phyloP scores from a whole-genome alignment of 495 filamentous ascomycete genomes.

The Saxophila tyrrhenica region DNA sequence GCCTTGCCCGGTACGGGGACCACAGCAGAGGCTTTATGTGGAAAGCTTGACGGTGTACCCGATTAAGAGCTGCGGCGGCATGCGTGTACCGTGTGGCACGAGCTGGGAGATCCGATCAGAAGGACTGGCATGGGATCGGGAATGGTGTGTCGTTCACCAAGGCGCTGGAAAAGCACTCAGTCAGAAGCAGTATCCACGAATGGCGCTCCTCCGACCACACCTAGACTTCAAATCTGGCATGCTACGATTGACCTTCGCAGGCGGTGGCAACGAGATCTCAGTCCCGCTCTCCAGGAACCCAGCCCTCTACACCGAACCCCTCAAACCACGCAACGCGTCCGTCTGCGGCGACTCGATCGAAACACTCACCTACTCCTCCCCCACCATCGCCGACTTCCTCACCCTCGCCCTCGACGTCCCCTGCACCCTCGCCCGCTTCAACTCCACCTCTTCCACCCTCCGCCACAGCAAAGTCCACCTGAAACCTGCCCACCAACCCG shows the following conservation, averaged over 20 bases:
- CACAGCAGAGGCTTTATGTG: conserved; percentile 20
- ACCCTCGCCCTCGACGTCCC: conserved; percentile 58
- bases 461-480: conserved; percentile 57
- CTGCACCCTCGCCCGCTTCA: conserved; percentile 69
- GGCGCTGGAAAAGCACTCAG: conserved; percentile 66
- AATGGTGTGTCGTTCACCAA: conserved; percentile 85
- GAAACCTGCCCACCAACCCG: conserved; percentile 28
- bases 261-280: conserved; percentile 37
- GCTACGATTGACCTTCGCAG: conserved; percentile 34
- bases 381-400: conserved; percentile 60
- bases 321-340: conserved; percentile 38
- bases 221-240: conserved; percentile 54
- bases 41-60: conserved; percentile 44
- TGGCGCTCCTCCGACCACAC: conserved; percentile 64
- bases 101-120: conserved; percentile 66
- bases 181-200: conserved; percentile 71
- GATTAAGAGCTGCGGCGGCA: conserved; percentile 80
- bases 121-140: conserved; percentile 81
- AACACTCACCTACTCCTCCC: conserved; percentile 54
- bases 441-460: conserved; percentile 40
- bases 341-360: conserved; percentile 72
- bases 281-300: conserved; percentile 54
- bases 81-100: conserved; percentile 49
- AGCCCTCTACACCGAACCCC: conserved; percentile 27
- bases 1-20: too few relatives aligned